Evolutionary conservation across 345 rosid species (phyloP), one percentile per base, ranked within the genome.

Genomic region (Eucalyptus cloeziana): DNA sequence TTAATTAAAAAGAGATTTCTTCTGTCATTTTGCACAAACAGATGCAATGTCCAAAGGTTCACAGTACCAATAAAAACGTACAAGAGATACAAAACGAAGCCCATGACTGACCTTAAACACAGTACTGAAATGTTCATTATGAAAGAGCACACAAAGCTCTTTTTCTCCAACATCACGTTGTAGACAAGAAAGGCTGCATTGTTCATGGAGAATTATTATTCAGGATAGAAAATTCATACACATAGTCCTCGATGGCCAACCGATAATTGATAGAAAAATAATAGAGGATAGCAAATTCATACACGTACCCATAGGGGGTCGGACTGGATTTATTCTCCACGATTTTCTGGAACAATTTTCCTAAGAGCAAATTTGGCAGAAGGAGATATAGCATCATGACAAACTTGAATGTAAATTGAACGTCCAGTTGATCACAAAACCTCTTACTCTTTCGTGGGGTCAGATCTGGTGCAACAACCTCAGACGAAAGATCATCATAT

Each of bases 61-160:
- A 24, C 60, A 86, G 58, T 49, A 30, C 30, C 44, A 21, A 40
- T 14, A 64, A 64, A 85, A 30, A 51, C 69, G 0, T 86, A 71
- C 16, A 80, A 45, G 85, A 91, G 89, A 89, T 56, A 44, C 17
- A 30, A 43, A 69, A 86, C 58, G 62, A 85, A 87, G 52, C 19
- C 87, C 62, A 88, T 87, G 86, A 91, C 95, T 89, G 88, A 97
- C 99, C 98, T 98, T 98, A 92, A 98, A 96, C 99, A 98, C 97
- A 92, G 99, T 97, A 92, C 98, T 94, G 93, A 98, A 96, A 90
- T 98, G 99, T 90, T 98, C 95, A 90, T 98, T 95, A 64, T 98
- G 98, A 92, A 98, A 98, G 88, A 96, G 97, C 44, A 96, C 98
- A 93, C 99, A 96, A 19, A 96, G 96, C 87, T 98, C 96, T 11